A percentile compares a stretch with the other conserved stretches of the same genome.
Evolutionary conservation across 176 grass and related monocot genomes (phyloP).

Genomic region (Avena eriantha): DNA sequence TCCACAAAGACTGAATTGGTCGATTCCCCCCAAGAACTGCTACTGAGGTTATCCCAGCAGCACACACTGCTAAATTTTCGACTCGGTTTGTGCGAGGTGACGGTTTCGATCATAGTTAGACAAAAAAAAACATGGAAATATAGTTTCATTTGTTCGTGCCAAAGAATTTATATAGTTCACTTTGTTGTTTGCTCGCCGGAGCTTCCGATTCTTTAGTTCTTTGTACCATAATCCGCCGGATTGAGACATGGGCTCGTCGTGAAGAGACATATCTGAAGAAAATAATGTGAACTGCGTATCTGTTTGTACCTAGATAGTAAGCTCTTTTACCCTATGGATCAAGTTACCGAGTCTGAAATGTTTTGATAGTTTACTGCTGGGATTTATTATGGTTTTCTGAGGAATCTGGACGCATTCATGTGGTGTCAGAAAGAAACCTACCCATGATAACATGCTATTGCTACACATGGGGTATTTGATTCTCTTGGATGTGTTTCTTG

Average conservation of each 20-base stretch:
- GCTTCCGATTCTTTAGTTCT: slow-evolving; percentile 2
- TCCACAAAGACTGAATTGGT: slow-evolving; percentile 13
- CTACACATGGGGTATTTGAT: neutral
- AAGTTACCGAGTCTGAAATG: neutral
- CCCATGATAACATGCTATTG: neutral
- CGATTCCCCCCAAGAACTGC: slow-evolving; percentile 24
- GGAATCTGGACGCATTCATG: neutral
- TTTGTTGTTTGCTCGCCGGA: slow-evolving; percentile 41
- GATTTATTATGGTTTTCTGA: neutral
- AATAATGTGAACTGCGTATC: neutral
- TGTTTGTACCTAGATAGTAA: neutral
- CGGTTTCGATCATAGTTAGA: slow-evolving; percentile 35
- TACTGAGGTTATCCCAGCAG: neutral
- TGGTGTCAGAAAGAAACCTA: neutral
- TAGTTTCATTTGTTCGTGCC: neutral
- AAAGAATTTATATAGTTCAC: slow-evolving; percentile 37
- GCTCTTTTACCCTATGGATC: neutral
- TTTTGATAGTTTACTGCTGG: neutral
- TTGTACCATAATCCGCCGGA: slow-evolving; percentile 5
- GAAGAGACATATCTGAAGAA: neutral
- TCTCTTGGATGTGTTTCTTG: neutral
- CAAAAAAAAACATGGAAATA: slow-evolving; percentile 21
- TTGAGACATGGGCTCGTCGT: neutral
- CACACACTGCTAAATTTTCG: neutral
- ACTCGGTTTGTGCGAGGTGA: slow-evolving; percentile 14